Evolutionary conservation across 2,329 filamentous ascomycete species (phyloP).

Genomic region (Aspergillus costaricaensis): DNA sequence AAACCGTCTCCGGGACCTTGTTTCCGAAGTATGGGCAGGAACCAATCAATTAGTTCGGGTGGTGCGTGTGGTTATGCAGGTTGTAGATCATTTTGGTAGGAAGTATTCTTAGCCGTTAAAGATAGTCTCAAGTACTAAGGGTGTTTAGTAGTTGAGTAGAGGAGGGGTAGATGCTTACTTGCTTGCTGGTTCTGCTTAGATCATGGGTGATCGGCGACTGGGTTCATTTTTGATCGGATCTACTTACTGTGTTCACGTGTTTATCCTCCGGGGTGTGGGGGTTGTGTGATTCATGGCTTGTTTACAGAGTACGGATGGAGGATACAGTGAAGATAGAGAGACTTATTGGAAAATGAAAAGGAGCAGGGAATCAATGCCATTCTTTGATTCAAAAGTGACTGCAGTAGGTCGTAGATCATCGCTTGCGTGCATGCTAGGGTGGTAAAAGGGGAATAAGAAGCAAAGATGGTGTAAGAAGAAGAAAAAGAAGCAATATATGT

Average conservation of each 20-base stretch:
- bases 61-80: neutral
- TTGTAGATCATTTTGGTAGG: neutral
- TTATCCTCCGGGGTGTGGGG: too few species aligned
- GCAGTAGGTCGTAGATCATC: neutral
- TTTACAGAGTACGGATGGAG: neutral
- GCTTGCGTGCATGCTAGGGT: neutral
- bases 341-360: neutral
- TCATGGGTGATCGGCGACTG: too few species aligned
- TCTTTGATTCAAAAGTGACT: neutral
- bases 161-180: too few species aligned
- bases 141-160: too few species aligned
- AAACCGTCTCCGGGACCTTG: slow-evolving; percentile 8
- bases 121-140: too few species aligned
- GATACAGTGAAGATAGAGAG: neutral
- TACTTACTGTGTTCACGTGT: neutral
- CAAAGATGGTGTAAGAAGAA: neutral
- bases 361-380: neutral
- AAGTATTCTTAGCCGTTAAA: too few species aligned
- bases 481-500: neutral
- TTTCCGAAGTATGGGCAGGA: slow-evolving; percentile 10
- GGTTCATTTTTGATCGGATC: neutral
- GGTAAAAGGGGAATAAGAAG: neutral
- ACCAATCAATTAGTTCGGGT: too few species aligned
- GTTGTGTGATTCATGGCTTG: too few species aligned
- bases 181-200: too few species aligned